phyloP scores from a whole-genome alignment of 1,284 basidiomycete genomes.

The Malassezia sp. region DNA sequence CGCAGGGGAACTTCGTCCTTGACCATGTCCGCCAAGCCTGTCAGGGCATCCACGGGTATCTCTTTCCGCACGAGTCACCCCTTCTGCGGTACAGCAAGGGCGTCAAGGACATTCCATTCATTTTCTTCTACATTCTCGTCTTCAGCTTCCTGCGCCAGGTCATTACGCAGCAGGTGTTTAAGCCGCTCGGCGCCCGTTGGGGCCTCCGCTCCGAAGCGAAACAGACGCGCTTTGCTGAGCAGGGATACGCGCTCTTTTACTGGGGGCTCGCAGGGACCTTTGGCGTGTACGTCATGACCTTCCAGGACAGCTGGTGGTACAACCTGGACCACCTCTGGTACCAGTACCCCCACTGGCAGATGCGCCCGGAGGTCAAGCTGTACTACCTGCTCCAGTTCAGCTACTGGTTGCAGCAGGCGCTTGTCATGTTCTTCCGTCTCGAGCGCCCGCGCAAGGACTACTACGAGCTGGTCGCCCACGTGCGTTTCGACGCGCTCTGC shows the following conservation, averaged over 20 bases:
- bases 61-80: conserved; percentile 18
- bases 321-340: conserved; percentile 43
- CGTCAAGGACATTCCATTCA: conserved; percentile 61
- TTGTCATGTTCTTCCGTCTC: conserved; percentile 70
- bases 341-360: conserved; percentile 52
- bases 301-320: conserved; percentile 82
- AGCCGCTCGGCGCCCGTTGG: conserved; percentile 56
- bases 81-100: conserved; percentile 36
- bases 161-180: conserved; percentile 60
- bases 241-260: conserved; percentile 42
- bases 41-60: conserved; percentile 17
- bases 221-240: conserved; percentile 37
- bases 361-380: conserved; percentile 71
- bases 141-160: conserved; percentile 81
- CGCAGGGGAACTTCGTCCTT: conserved; percentile 7
- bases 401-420: conserved; percentile 88
- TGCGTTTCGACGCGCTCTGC: conserved; percentile 81
- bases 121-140: conserved; percentile 76
- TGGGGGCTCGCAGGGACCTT: conserved; percentile 36
- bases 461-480: conserved; percentile 62
- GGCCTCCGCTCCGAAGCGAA: conserved; percentile 39
- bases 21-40: conserved; percentile 15
- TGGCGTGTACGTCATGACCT: conserved; percentile 61
- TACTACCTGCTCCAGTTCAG: conserved; percentile 71
- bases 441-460: conserved; percentile 93